These are phyloP conservation scores for Hypsizygus marmoreus DNA, from an alignment of 768 basidiomycete genomes.

Conservation along the genomic window DNA sequence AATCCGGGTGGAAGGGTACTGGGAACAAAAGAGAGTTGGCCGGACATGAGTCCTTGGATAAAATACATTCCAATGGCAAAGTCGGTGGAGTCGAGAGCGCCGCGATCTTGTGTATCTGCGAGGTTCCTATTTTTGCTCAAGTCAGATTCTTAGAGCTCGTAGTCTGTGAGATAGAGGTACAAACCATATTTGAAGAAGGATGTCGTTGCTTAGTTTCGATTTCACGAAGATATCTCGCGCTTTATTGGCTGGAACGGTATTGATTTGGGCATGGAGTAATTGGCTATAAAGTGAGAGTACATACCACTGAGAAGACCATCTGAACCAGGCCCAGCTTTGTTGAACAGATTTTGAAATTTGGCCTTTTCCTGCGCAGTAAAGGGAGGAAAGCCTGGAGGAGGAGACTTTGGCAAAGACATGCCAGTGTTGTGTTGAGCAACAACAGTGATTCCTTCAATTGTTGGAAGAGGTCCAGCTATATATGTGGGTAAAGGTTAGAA, in stretches of 20 bases:
- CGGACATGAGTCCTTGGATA: slow-evolving; percentile 90
- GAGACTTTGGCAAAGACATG: slow-evolving; percentile 65
- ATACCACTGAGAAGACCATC: slow-evolving; percentile 80
- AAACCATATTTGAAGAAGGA: slow-evolving; percentile 91
- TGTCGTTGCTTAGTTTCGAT: slow-evolving; percentile 84
- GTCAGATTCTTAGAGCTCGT: too few relatives aligned
- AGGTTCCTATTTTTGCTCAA: too few relatives aligned
- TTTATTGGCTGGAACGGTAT: slow-evolving; percentile 64
- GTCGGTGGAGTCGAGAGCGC: slow-evolving; percentile 84
- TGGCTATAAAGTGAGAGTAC: slow-evolving; percentile 19
- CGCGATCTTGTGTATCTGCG: slow-evolving; percentile 93
- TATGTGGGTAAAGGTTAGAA: slow-evolving; percentile 14
- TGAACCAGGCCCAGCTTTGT: slow-evolving; percentile 58
- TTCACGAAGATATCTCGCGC: slow-evolving; percentile 90
- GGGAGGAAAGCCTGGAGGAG: slow-evolving; percentile 60
- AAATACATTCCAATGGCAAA: slow-evolving; percentile 97
- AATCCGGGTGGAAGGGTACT: slow-evolving; percentile 75
- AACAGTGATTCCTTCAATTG: slow-evolving; percentile 68
- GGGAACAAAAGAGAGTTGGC: slow-evolving; percentile 71
- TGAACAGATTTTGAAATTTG: slow-evolving; percentile 84
- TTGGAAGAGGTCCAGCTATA: slow-evolving; percentile 82
- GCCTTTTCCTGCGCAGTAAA: slow-evolving; percentile 78
- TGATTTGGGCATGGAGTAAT: background rate
- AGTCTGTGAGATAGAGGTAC: slow-evolving; percentile 20
- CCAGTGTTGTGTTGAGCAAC: slow-evolving; percentile 61